Base-by-base conservation (phyloP, 2,329 filamentous ascomycete species). In the Neofusicoccum laricinum region DNA sequence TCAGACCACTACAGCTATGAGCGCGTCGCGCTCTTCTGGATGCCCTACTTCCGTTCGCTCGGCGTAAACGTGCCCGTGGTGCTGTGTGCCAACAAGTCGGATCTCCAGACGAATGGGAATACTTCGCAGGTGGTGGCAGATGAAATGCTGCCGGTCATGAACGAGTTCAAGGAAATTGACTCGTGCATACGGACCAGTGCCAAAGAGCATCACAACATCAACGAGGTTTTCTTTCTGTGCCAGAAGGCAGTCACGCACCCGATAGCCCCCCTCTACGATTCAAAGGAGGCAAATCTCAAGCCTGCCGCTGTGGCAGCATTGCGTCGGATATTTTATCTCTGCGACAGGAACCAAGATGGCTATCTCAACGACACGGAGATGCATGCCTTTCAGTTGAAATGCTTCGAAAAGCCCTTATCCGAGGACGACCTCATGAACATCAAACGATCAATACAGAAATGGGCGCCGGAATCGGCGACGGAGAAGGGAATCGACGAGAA, bases 1-100 rank as follows among this genome's bases (percentile, higher is more conserved):
- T 93, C 93, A 69, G 95, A 99, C 76, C 94, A 98, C 79, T 99
- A 99, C 82, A 98, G 93, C 84, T 99, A 98, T 80, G 95, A 99
- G 76, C 85, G 95, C 41, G 93, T 99, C 3, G 95, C 94, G 3
- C 83, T 99, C 50, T 99, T 98, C 78, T 99, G 95, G 95, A 90
- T 99, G 86, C 95, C 95, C 11, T 96, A 97, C 78, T 98, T 99
- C 74, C 90, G 95, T 66, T 97, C 93, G 3, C 86, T 99, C 43
- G 95, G 95, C n/a, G 95, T 99, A 74, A 99, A 99, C 75, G 93
- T 99, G 17, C 95, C 95, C 0, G 95, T 99, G 11, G 93, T 99
- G 49, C 82, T 99, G 64, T 98, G 95, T 73, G 93, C 95, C 73
- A 98, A 98, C 82, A 99, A 99, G 78, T 92, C 92, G n/a, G 95